Percentiles rank a stretch among this genome's conserved stretches.
Evolutionary conservation across 768 basidiomycete species (phyloP).

Genomic region (Boletellus sp.): DNA sequence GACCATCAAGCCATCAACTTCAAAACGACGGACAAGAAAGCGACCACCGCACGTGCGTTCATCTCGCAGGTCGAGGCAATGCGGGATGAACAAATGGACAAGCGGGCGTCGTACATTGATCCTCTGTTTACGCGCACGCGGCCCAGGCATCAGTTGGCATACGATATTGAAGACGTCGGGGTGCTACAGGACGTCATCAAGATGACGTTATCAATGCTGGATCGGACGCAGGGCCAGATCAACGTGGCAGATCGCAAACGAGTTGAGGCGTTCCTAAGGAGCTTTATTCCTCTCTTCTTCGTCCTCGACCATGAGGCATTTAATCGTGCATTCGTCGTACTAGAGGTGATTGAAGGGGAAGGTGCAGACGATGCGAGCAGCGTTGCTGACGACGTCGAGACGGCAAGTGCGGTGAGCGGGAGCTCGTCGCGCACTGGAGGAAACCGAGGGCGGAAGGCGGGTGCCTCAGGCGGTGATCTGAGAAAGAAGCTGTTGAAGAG

Average conservation of each 20-base stretch:
- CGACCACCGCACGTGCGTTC: slow-evolving; percentile 69
- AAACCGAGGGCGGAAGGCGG: slow-evolving; percentile 39
- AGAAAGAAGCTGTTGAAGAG: slow-evolving; percentile 80
- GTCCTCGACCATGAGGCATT: slow-evolving; percentile 68
- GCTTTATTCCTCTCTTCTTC: slow-evolving; percentile 73
- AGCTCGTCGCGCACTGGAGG: slow-evolving; percentile 32
- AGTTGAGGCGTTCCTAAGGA: slow-evolving; percentile 79
- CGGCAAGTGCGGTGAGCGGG: slow-evolving; percentile 26
- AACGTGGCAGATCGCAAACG: slow-evolving; percentile 67
- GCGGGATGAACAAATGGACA: slow-evolving; percentile 76
- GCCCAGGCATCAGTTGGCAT: slow-evolving; percentile 77
- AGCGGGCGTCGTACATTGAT: slow-evolving; percentile 58
- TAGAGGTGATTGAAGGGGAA: slow-evolving; percentile 61
- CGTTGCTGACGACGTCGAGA: slow-evolving; percentile 37
- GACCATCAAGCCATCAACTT: slow-evolving; percentile 92
- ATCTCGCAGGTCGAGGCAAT: slow-evolving; percentile 82
- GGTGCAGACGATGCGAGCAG: slow-evolving; percentile 44
- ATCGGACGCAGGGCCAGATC: slow-evolving; percentile 79
- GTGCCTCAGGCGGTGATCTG: slow-evolving; percentile 54
- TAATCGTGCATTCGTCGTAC: slow-evolving; percentile 64
- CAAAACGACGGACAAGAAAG: slow-evolving; percentile 88
- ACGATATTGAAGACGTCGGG: slow-evolving; percentile 64
- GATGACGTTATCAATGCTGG: slow-evolving; percentile 85
- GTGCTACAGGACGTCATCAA: slow-evolving; percentile 87
- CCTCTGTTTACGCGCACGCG: slow-evolving; percentile 55